Evolutionary conservation across 2,329 filamentous ascomycete genomes (phyloP), one percentile per base, ranked within the genome.

Genomic region (Penicillium janthinellum): DNA sequence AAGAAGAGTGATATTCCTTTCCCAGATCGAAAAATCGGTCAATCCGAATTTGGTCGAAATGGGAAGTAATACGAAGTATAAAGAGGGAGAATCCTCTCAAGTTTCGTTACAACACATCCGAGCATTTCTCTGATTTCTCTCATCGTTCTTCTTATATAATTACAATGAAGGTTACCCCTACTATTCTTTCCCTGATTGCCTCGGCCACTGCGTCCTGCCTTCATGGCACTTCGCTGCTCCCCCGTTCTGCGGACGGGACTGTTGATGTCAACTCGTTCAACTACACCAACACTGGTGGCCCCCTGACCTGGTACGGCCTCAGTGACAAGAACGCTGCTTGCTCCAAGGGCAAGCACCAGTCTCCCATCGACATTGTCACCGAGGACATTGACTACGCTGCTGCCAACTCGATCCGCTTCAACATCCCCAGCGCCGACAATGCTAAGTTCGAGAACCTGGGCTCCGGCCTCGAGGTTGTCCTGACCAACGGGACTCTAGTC

Each of bases 251-350:
- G 12, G 60, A 62, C 37, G 60, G 60, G 28, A 60, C 47, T 10
- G 57, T 62, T 25, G 54, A 60, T 7, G 22, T 55, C 51, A 62
- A 62, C 45, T 17, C 45, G 10, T 62, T 49, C 54, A 62, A 62
- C 60, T 62, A 62, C 45, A 62, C 60, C 50, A 60, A 60, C 51
- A 56, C 71, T 4, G 67, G 73, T 41, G 83, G 84, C 5, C 84
- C 84, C 0, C 72, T 83, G 57, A 83, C 82, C 71, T 86, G 84
- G 84, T 77, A 80, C 39, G 73, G 73, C 4, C 73, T 85, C 28
- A 71, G 77, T 50, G 54, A 68, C 15, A 73, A 74, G 15, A 84
- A 84, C 70, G 68, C 70, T 10, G 70, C 75, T 11, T 87, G 85
- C 69, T 79, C 78, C 41, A 73, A 69, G 2, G 84, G 85, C 38